These are phyloP conservation scores for Xylaria arbuscula DNA, from an alignment of 2,329 filamentous ascomycete genomes.

Conservation along the genomic window DNA sequence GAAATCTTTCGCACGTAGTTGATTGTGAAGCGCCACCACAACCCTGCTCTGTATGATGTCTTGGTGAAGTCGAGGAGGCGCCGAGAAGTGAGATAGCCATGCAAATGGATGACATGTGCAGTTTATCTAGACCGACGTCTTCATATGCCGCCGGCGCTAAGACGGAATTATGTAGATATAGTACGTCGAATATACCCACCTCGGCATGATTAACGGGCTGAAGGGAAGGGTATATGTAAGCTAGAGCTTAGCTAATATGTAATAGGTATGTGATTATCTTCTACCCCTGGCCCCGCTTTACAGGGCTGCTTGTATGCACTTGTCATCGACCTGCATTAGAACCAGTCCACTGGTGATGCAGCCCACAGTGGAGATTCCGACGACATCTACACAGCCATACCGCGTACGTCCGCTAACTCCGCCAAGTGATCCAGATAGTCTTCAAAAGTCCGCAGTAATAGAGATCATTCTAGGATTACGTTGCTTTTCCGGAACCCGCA, in stretches of 20 bases:
- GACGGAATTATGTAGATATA: constrained; percentile 21
- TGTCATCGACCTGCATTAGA: constrained; percentile 34
- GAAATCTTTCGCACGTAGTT: background rate
- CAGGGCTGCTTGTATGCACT: constrained; percentile 17
- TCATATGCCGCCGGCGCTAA: background rate
- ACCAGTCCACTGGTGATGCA: background rate
- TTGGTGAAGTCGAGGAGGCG: background rate
- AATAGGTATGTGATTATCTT: background rate
- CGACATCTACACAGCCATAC: background rate
- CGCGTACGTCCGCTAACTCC: background rate
- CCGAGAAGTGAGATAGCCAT: constrained; percentile 1
- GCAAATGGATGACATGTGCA: constrained; percentile 31
- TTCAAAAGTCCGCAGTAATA: constrained; percentile 5
- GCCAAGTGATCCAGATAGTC: background rate
- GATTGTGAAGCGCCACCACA: background rate
- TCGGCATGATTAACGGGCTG: background rate
- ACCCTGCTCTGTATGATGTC: background rate
- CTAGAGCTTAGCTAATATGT: too few species aligned
- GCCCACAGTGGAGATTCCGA: background rate
- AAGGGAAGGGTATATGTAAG: background rate
- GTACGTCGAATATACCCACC: background rate
- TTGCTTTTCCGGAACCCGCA: background rate
- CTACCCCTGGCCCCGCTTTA: background rate
- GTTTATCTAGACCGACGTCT: background rate
- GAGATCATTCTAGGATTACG: too few species aligned